Evolutionary conservation across 2,329 filamentous ascomycete genomes (phyloP).

Genomic region (Chrysoporthe puriensis): DNA sequence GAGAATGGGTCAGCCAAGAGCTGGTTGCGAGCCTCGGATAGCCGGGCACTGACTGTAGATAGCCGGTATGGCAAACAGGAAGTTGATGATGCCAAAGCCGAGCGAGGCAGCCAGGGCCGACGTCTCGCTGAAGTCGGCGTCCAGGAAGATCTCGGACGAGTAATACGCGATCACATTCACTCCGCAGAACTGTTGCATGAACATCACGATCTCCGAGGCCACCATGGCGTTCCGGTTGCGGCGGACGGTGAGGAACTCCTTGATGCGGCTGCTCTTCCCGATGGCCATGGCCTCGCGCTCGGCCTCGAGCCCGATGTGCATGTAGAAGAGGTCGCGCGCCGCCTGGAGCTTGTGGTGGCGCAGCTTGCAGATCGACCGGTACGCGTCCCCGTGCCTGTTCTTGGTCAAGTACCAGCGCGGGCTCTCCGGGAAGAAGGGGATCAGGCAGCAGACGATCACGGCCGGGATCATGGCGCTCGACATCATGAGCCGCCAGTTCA

Average conservation of each 20-base stretch:
- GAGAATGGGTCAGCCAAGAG: neutral
- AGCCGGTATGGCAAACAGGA: constrained; percentile 62
- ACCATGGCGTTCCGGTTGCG: constrained; percentile 65
- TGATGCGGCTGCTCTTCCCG: constrained; percentile 50
- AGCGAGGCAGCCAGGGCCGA: constrained; percentile 62
- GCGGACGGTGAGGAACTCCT: constrained; percentile 62
- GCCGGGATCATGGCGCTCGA: constrained; percentile 67
- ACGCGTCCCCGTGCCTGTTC: constrained; percentile 51
- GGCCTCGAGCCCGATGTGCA: constrained; percentile 59
- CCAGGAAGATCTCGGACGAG: constrained; percentile 62
- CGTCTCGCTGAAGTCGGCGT: constrained; percentile 55
- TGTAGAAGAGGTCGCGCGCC: constrained; percentile 60
- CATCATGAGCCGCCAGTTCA: constrained; percentile 72
- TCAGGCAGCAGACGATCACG: constrained; percentile 57
- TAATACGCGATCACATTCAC: constrained; percentile 61
- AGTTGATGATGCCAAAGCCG: constrained; percentile 68
- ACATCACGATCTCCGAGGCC: constrained; percentile 67
- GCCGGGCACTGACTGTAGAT: constrained; percentile 49
- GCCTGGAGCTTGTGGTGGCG: constrained; percentile 58
- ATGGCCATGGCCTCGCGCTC: constrained; percentile 56
- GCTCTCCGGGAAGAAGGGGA: constrained; percentile 54
- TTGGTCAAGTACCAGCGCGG: constrained; percentile 57
- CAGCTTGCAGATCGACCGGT: constrained; percentile 48
- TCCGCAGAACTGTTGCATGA: constrained; percentile 57
- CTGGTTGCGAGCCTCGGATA: too few relatives aligned